phyloP scores from a whole-genome alignment of 164 flowering plant genomes.

The Aristolochia californica region DNA sequence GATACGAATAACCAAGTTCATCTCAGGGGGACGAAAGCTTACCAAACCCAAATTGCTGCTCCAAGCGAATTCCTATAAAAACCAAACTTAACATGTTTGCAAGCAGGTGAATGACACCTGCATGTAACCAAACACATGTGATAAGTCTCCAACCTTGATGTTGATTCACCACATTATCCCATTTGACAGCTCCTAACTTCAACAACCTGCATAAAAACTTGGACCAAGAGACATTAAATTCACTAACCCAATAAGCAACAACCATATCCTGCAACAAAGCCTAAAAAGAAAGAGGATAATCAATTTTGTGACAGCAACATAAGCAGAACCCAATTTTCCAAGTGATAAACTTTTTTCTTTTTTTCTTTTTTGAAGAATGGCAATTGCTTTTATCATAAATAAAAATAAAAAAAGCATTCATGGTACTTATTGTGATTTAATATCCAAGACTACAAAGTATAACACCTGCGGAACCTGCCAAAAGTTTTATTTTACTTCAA shows the following conservation, averaged over 20 bases:
- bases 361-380: no score
- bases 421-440: no score
- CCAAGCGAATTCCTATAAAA: slow-evolving; percentile 78
- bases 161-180: slow-evolving; percentile 40
- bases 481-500: no score
- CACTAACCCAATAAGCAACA: neutral
- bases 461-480: no score
- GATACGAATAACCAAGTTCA: no score
- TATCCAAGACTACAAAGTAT: no score
- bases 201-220: slow-evolving; percentile 33
- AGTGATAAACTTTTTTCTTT: no score
- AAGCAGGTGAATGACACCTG: slow-evolving; percentile 67
- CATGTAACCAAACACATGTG: slow-evolving; percentile 81
- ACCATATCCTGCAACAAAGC: neutral
- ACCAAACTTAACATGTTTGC: slow-evolving; percentile 71
- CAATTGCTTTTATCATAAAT: no score
- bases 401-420: no score
- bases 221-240: neutral
- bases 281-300: neutral
- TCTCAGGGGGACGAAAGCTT: slow-evolving; percentile 8
- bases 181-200: slow-evolving; percentile 64
- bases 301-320: no score
- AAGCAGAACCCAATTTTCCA: no score
- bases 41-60: slow-evolving; percentile 89
- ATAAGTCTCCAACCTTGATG: slow-evolving; percentile 85